Conservation (phyloP, 2,329 filamentous ascomycete genomes). For the Diaporthe sp. region DNA sequence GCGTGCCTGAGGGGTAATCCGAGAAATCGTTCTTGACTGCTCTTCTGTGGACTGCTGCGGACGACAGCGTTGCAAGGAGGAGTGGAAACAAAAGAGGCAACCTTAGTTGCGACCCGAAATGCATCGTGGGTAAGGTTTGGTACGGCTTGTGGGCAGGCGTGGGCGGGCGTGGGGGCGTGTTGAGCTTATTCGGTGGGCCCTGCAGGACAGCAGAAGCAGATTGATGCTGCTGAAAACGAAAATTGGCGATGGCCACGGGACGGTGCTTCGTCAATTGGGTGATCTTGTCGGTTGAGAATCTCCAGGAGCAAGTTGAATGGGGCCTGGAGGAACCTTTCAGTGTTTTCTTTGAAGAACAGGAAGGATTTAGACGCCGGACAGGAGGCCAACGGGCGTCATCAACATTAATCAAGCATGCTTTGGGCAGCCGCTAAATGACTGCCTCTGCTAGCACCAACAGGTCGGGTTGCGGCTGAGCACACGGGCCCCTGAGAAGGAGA, state of each 20-base stretch:
- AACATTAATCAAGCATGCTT: conserved; percentile 10
- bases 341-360: not conserved
- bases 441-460: conserved; percentile 8
- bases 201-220: conserved; percentile 16
- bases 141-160: not conserved
- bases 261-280: not conserved
- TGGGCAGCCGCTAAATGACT: not conserved
- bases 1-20: conserved; percentile 53
- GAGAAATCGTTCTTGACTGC: conserved; percentile 53
- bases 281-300: not conserved
- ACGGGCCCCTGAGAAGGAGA: not conserved
- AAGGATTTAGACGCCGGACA: not conserved
- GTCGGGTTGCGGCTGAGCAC: conserved; percentile 24
- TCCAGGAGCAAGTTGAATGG: not conserved
- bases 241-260: conserved; percentile 33
- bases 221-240: not conserved
- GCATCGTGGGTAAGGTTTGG: conserved; percentile 20
- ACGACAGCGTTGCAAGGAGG: conserved; percentile 35
- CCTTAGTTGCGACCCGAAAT: not conserved
- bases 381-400: conserved; percentile 15
- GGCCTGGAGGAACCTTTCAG: not conserved
- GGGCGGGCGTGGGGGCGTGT: conserved; percentile 1
- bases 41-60: conserved; percentile 39
- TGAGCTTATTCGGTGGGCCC: conserved; percentile 19
- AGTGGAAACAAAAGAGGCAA: conserved; percentile 43